Percentiles rank a stretch among this genome's conserved stretches.
These are phyloP conservation scores for Priceomyces fermenticarens DNA, from an alignment of 805 yeast genomes.

Conservation along the genomic window DNA sequence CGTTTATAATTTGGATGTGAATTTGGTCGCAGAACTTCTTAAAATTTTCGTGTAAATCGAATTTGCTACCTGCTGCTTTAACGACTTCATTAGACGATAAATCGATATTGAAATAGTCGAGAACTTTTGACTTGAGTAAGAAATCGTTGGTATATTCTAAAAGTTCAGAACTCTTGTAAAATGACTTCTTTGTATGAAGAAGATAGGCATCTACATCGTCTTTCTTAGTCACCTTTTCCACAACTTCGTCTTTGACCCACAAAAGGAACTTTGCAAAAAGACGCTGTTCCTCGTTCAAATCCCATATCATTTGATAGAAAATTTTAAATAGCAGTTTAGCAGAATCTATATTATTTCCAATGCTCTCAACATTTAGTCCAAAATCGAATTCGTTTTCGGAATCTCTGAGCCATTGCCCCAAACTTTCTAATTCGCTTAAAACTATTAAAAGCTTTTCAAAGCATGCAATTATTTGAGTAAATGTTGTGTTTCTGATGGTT, in stretches of 20 bases:
- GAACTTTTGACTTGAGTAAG: constrained; percentile 17
- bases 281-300: constrained; percentile 44
- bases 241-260: constrained; percentile 40
- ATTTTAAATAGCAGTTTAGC: constrained; percentile 26
- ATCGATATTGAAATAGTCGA: constrained; percentile 18
- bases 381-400: constrained; percentile 9
- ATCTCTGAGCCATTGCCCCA: constrained; percentile 33
- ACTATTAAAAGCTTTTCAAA: constrained; percentile 53
- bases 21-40: constrained; percentile 8
- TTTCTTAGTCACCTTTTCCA: constrained; percentile 34
- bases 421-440: constrained; percentile 40
- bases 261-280: constrained; percentile 42
- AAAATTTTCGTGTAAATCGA: constrained; percentile 7
- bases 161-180: constrained; percentile 18
- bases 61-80: neutral
- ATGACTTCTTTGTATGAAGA: constrained; percentile 7
- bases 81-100: constrained; percentile 11
- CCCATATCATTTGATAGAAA: constrained; percentile 38
- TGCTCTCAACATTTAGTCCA: constrained; percentile 7
- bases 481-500: constrained; percentile 42
- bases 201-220: constrained; percentile 27
- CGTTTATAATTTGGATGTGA: constrained; percentile 15
- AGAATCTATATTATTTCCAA: constrained; percentile 4
- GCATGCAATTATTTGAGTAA: constrained; percentile 51
- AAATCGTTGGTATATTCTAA: constrained; percentile 21